Evolutionary conservation across 2,329 filamentous ascomycete genomes (phyloP), one percentile per base, ranked within the genome.

Genomic region (Cladosporium sp.): DNA sequence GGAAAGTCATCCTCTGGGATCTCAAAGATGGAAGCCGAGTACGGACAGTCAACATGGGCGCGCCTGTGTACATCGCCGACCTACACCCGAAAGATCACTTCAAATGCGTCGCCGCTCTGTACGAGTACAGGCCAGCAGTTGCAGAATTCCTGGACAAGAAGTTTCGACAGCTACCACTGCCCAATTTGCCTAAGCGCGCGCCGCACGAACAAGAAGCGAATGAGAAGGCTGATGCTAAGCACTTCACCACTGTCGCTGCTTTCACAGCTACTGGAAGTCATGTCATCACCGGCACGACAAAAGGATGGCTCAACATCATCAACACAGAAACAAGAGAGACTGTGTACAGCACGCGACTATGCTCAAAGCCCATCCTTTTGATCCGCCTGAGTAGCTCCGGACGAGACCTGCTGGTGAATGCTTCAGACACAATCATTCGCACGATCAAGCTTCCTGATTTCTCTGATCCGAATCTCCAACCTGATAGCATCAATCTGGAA

Each of bases 1-100:
- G 92, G 88, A 95, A 95, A 70, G 91, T 88, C 56, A 90, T 96
- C 44, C 78, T 99, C 1, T 99, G 93, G 93, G 93, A 99, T 69
- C 75, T 99, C 52, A 80, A 86, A 64, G 79, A 86, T 68, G 81
- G 84, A 64, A 77, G 77, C 57, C 77, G 88, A 53, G 75, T 91
- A 62, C 85, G 91, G 58, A 91, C 89, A 59, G 86, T 96, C 61
- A 87, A 90, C 58, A 96, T 99, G 64, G 85, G 92, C 58, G 89
- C 91, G 3, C 90, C 92, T 1, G 88, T 96, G 29, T 99, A 96
- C 72, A 95, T 95, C 61, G 95, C 92, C 3, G 93, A 99, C 71
- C 76, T 99, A 51, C 89, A 99, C 69, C 92, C 93, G 3, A 86
- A 83, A 72, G 89, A 96, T 57, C 87, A 90, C 67, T 78, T 89